Percentiles rank a stretch among this genome's conserved stretches.
phyloP scores from a whole-genome alignment of 2,329 filamentous ascomycete genomes.

The Xylaria digitata region DNA sequence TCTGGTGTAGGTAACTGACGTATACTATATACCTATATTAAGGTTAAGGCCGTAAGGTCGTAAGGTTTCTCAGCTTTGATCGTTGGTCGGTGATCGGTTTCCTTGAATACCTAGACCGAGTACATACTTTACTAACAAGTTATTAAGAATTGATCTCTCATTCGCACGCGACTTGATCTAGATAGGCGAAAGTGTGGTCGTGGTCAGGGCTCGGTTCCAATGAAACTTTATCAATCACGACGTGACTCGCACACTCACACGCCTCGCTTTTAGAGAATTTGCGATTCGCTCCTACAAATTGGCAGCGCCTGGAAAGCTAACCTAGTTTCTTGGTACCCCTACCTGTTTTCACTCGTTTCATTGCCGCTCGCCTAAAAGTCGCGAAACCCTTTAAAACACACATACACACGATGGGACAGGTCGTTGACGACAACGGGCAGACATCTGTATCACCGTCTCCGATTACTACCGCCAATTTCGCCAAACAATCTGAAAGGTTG shows the following conservation, averaged over 20 bases:
- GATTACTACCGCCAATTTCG: conserved; percentile 65
- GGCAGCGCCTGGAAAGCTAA: background rate
- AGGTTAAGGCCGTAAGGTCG: too few relatives aligned
- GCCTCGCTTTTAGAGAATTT: background rate
- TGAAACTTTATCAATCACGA: conserved; percentile 16
- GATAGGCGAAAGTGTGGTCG: background rate
- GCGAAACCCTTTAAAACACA: background rate
- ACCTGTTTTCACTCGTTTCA: background rate
- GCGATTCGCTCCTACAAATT: background rate
- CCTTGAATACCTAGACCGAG: too few relatives aligned
- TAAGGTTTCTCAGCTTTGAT: too few relatives aligned
- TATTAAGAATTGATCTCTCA: background rate
- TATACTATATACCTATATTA: too few relatives aligned
- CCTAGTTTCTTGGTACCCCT: background rate
- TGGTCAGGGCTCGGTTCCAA: background rate
- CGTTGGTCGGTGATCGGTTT: too few relatives aligned
- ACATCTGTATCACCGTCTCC: conserved; percentile 37
- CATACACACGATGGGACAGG: conserved; percentile 37
- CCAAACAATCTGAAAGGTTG: conserved; percentile 70
- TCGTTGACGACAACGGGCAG: conserved; percentile 32
- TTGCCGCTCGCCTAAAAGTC: background rate
- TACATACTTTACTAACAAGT: too few relatives aligned
- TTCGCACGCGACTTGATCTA: background rate
- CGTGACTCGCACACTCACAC: conserved; percentile 18
- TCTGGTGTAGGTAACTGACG: too few relatives aligned